Base-by-base conservation (phyloP, 768 basidiomycete genomes). In the Mrakia blollopis region DNA sequence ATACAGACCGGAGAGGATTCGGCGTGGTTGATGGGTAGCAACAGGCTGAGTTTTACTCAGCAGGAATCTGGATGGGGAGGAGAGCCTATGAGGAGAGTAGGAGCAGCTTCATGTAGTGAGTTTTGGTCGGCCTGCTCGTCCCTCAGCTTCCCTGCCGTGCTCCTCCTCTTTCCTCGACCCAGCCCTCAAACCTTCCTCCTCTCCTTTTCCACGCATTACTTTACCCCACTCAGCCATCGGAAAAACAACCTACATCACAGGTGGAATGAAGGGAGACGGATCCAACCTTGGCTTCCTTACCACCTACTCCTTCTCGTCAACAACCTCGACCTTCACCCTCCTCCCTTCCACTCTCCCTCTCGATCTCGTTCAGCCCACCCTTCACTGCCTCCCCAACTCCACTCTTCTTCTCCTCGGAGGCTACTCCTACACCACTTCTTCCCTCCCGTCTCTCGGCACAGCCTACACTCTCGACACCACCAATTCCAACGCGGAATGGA, bases 401-500 rank as follows among this genome's bases (percentile, higher is more conserved):
- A 74, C 77, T 1, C 73, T 78, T n/a, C 69, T 78, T 32, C 73
- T 78, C 16, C 57, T 78, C 37, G 77, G 77, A 18, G 77, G 77
- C 21, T 74, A 70, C 61, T 70, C 73, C 11, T 37, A 52, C 28
- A 25, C 73, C 4, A 30, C 54, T 0, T 57, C 72, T 3, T 37
- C 72, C 11, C 65, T 78, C 14, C 30, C 73, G 0, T 23, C 68
- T 0, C 62, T 78, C 6, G n/a, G 67, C 11, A 71, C 73, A 0
- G 77, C 77, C 32, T 78, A 74, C 68, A 74, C 72, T 10, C 73
- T 78, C n/a, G 76, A 78, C 60, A 78, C 77, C 23, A 52, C 72
- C 10, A 28, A 35, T n/a, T 2, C 65, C 1, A 57, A 54, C 61
- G 30, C 61, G 14, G 69, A 71, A 3, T 78, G 76, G 76, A 23